Evolutionary conservation across 108 stramenopile species (phyloP).

Genomic region (Chaetoceros muelleri): DNA sequence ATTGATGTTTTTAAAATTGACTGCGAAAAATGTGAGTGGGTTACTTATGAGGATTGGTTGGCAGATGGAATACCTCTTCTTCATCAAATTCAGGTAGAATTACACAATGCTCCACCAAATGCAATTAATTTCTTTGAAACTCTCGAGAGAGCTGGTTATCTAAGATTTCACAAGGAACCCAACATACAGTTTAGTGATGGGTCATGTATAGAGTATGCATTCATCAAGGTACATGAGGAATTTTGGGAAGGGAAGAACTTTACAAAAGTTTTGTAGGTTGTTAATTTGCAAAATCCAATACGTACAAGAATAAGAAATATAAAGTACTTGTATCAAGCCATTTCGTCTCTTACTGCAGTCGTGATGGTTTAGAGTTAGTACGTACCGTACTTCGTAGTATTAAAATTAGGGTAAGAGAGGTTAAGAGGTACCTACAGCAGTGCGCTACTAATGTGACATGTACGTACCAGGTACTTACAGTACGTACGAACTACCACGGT

Average conservation of each 20-base stretch:
- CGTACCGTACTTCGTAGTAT: too few relatives aligned
- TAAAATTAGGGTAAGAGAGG: too few relatives aligned
- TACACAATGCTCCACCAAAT: constrained; percentile 6
- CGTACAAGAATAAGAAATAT: too few relatives aligned
- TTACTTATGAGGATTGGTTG: constrained; percentile 24
- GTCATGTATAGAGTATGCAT: constrained; percentile 21
- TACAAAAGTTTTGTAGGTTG: too few relatives aligned
- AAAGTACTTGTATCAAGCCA: too few relatives aligned
- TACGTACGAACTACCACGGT: too few relatives aligned
- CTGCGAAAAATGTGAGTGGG: constrained; percentile 59
- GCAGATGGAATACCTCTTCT: constrained; percentile 14
- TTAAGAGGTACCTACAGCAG: too few relatives aligned
- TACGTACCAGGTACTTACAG: too few relatives aligned
- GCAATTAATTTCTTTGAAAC: constrained; percentile 28
- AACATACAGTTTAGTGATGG: constrained; percentile 19
- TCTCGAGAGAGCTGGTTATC: constrained; percentile 30
- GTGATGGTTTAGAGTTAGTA: too few relatives aligned
- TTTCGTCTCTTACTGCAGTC: too few relatives aligned
- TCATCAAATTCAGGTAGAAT: constrained; percentile 29
- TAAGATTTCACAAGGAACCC: constrained; percentile 48
- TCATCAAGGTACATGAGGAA: constrained; percentile 17
- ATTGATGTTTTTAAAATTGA: constrained; percentile 66
- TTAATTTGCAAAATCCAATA: too few relatives aligned
- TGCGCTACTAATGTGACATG: too few relatives aligned
- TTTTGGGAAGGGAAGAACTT: constrained; percentile 6